Base-by-base conservation (phyloP, 495 filamentous ascomycete species). In the Penicillium fimorum region DNA sequence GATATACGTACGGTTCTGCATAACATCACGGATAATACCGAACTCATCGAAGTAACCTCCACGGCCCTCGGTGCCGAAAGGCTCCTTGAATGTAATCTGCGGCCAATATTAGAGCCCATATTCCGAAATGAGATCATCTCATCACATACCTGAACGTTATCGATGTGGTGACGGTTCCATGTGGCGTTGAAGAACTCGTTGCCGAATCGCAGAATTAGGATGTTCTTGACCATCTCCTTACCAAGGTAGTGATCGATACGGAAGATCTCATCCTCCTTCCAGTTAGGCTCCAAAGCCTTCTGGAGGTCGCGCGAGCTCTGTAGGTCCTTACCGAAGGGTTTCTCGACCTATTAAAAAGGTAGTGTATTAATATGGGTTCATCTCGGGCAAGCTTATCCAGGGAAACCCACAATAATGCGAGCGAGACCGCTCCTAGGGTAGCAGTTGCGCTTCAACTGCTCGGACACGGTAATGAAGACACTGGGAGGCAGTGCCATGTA, bases 141-240 rank as follows among this genome's bases (percentile, higher is more conserved):
- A 32, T 6, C 18, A 30, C 70, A 53, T 74, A 79, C 79, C 76
- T 82, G 78, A 47, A 99, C 91, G 61, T 97, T 99, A 76, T 97
- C 94, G 78, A 99, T 99, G 80, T 99, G 94, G 72, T 96, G 92
- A 55, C 94, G 86, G 79, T 97, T 97, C 95, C 95, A 99, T 52
- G 94, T 97, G 46, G 95, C 95, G 53, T 92, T 92, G 64, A 99
- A 95, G 82, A 99, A 97, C 66, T 96, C 92, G 76, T 99, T 99
- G 60, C 94, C 95, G 72, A 99, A 99, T 62, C 95, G 84, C 58
- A 99, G 85, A 62, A 99, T 96, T 51, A 99, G 84, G 66, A 99
- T 95, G 73, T 99, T 99, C 84, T 99, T 99, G 53, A 99, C 95
- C 95, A 99, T 99, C 80, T 99, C 95, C 84, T 99, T 99, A 63